Percentiles rank a stretch among this genome's conserved stretches.
Evolutionary conservation across 2,329 filamentous ascomycete genomes (phyloP).

Genomic region (Colletotrichum tropicicola): DNA sequence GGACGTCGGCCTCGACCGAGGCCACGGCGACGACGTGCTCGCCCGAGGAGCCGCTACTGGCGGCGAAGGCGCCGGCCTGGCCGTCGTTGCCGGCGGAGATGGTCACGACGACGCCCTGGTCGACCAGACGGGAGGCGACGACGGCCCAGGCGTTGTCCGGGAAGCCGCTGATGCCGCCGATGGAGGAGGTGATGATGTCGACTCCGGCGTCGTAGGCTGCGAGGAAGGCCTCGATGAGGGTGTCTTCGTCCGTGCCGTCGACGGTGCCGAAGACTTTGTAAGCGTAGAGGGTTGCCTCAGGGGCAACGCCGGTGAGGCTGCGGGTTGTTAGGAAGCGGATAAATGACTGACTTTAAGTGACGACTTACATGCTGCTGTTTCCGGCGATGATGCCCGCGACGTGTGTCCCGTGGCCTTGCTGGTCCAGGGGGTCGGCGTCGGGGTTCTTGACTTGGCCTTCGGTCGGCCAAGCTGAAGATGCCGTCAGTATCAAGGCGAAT

Average conservation of each 20-base stretch:
- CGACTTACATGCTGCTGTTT: constrained; percentile 15
- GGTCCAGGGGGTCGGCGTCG: constrained; percentile 46
- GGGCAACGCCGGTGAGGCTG: constrained; percentile 21
- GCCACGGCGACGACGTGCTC: constrained; percentile 53
- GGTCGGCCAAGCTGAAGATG: constrained; percentile 33
- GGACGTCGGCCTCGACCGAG: constrained; percentile 43
- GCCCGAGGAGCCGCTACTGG: constrained; percentile 48
- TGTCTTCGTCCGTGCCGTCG: constrained; percentile 28
- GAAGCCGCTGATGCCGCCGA: constrained; percentile 33
- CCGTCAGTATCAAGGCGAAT: too few species aligned
- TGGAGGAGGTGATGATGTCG: constrained; percentile 37
- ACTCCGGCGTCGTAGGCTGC: constrained; percentile 24
- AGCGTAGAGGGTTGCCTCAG: constrained; percentile 20
- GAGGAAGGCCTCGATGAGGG: constrained; percentile 27
- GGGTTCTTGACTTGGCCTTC: constrained; percentile 36
- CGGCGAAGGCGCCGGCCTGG: constrained; percentile 49
- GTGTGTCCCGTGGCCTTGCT: constrained; percentile 47
- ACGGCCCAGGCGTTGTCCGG: constrained; percentile 39
- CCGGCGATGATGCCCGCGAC: constrained; percentile 40
- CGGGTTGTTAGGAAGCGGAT: not conserved
- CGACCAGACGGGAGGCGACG: constrained; percentile 50
- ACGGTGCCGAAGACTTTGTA: constrained; percentile 24
- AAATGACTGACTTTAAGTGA: not conserved
- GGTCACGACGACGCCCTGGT: constrained; percentile 50
- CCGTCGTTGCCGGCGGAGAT: constrained; percentile 56